A percentile compares a stretch with the other conserved stretches of the same genome.
phyloP scores from a whole-genome alignment of 1,284 basidiomycete species.

The Takashimella tepidaria region DNA sequence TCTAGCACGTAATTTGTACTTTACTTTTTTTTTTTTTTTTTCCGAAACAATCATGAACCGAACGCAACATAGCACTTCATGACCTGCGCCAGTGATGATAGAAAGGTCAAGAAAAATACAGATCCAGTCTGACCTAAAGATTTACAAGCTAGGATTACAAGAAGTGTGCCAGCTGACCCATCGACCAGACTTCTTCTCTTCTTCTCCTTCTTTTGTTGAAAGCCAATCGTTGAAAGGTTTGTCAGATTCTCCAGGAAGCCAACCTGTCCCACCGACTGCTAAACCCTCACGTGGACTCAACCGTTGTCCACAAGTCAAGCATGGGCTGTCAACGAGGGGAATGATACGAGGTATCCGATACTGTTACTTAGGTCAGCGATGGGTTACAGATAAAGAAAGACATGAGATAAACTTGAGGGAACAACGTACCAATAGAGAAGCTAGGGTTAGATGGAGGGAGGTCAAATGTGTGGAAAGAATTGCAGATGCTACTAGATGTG shows the following conservation, averaged over 20 bases:
- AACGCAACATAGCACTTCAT: no score
- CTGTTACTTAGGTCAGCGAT: not conserved
- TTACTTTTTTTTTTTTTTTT: no score
- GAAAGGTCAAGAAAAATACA: no score
- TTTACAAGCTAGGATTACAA: conserved; percentile 9
- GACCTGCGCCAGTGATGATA: no score
- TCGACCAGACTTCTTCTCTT: not conserved
- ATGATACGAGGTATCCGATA: not conserved
- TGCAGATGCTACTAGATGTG: conserved; percentile 8
- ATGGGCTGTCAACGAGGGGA: not conserved
- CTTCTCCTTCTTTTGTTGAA: no score
- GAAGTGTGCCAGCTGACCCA: conserved; percentile 23
- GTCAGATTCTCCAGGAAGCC: not conserved
- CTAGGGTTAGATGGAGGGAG: conserved; percentile 6
- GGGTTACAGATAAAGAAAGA: not conserved
- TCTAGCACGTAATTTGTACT: no score
- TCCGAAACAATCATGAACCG: no score
- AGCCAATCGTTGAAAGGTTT: no score
- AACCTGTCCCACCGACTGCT: not conserved
- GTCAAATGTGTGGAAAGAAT: conserved; percentile 8
- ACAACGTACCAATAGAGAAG: conserved; percentile 5
- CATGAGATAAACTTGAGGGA: no score
- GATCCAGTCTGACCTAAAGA: no score
- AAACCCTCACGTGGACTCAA: not conserved
- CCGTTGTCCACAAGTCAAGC: not conserved